Percentiles rank a stretch among this genome's conserved stretches.
phyloP scores from a whole-genome alignment of 306 rosid species.

The Rosa rugosa region DNA sequence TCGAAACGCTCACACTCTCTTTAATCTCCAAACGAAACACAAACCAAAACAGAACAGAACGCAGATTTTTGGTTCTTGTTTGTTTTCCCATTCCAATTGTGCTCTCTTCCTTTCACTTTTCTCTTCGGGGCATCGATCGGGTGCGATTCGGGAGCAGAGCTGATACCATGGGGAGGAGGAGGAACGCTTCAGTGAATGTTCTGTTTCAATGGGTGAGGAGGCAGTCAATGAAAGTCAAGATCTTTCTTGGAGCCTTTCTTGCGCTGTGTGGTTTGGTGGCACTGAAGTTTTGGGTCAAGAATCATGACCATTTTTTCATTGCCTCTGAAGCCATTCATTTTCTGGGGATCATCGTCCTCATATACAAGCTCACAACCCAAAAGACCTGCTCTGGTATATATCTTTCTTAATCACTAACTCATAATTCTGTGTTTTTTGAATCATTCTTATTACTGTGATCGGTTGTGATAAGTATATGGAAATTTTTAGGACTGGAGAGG shows the following conservation, averaged over 20 bases:
- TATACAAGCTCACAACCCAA: slow-evolving; percentile 66
- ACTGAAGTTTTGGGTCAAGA: slow-evolving; percentile 32
- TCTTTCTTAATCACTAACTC: neutral
- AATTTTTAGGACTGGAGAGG: neutral
- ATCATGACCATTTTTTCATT: slow-evolving; percentile 39
- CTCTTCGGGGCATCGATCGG: neutral
- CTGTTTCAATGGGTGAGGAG: slow-evolving; percentile 51
- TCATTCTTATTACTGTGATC: neutral
- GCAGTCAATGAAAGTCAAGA: slow-evolving; percentile 45
- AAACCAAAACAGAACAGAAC: neutral
- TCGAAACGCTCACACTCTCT: slow-evolving; percentile 8
- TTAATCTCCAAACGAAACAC: neutral
- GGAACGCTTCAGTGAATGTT: slow-evolving; percentile 35
- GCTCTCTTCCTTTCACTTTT: neutral
- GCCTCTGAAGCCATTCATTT: slow-evolving; percentile 50
- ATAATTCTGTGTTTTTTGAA: neutral
- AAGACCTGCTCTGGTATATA: slow-evolving; percentile 78
- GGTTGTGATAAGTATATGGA: neutral
- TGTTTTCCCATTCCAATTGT: neutral
- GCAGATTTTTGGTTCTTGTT: neutral
- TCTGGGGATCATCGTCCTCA: slow-evolving; percentile 53
- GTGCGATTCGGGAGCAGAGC: neutral
- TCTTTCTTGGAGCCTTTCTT: slow-evolving; percentile 38
- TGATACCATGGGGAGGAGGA: slow-evolving; percentile 50
- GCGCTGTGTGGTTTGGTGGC: slow-evolving; percentile 44